Evolutionary conservation across 768 basidiomycete genomes (phyloP).

Genomic region (Botryobasidium botryosum): DNA sequence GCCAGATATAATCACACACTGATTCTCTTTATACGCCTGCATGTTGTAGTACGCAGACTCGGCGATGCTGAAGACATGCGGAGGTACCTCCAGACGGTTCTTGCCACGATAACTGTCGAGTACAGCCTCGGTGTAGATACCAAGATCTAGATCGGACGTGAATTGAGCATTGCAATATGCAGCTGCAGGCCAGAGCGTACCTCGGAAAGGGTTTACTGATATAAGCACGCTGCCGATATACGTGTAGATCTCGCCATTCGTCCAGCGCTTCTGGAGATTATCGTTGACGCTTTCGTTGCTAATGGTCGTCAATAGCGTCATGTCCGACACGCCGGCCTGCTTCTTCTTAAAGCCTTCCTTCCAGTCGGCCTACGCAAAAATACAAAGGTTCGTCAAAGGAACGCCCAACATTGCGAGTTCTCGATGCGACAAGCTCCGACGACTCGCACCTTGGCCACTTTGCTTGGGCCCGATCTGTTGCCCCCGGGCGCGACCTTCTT

Average conservation of each 20-base stretch:
- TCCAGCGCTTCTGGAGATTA: constrained; percentile 93
- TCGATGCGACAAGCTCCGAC: neutral
- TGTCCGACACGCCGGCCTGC: constrained; percentile 93
- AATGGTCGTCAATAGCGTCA: constrained; percentile 93
- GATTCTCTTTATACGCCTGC: constrained; percentile 98
- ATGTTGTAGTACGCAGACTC: constrained; percentile 98
- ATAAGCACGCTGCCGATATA: constrained; percentile 98
- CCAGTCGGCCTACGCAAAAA: constrained; percentile 72
- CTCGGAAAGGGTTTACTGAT: constrained; percentile 98
- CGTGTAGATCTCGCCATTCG: constrained; percentile 91
- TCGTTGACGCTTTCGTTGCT: constrained; percentile 97
- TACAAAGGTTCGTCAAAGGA: constrained; percentile 7
- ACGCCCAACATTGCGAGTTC: neutral
- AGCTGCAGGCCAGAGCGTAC: constrained; percentile 23
- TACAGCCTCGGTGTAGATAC: constrained; percentile 89
- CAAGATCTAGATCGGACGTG: constrained; percentile 46
- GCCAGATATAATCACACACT: constrained; percentile 98
- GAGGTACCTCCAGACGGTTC: constrained; percentile 94
- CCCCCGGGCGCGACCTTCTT: constrained; percentile 67
- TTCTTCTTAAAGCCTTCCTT: constrained; percentile 99
- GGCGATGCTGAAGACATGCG: constrained; percentile 95
- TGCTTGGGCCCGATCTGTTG: constrained; percentile 21
- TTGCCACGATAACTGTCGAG: constrained; percentile 81
- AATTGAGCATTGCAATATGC: constrained; percentile 1
- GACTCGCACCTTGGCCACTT: constrained; percentile 55